These are phyloP conservation scores for Lyophyllum decastes DNA, from an alignment of 768 basidiomycete genomes.

Conservation along the genomic window DNA sequence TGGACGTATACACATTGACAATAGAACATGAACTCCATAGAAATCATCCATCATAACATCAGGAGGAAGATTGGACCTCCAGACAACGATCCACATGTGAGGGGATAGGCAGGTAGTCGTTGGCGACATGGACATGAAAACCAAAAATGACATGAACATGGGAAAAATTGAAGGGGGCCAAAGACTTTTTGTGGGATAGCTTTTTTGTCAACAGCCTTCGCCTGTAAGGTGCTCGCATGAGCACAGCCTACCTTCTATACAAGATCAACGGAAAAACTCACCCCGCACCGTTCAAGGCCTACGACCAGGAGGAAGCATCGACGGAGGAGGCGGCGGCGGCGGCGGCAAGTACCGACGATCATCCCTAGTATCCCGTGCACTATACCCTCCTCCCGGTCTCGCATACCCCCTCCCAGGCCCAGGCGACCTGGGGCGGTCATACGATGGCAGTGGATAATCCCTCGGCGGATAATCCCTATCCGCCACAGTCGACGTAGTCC, in stretches of 20 bases:
- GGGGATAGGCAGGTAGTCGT: not conserved
- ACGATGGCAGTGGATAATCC: conserved; percentile 32
- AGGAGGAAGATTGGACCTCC: not conserved
- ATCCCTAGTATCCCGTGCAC: conserved; percentile 28
- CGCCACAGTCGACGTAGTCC: conserved; percentile 16
- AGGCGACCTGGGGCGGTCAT: conserved; percentile 38
- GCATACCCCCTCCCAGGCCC: conserved; percentile 23
- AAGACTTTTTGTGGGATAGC: not conserved
- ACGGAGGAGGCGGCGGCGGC: conserved; percentile 15
- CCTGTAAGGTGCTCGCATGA: not conserved
- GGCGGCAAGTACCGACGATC: conserved; percentile 38
- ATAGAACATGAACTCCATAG: not conserved
- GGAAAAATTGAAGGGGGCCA: no score
- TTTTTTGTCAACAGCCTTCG: not conserved
- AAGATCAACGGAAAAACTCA: not conserved
- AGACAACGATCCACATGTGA: not conserved
- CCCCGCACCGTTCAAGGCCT: conserved; percentile 11
- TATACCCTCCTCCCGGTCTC: conserved; percentile 23
- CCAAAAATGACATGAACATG: not conserved
- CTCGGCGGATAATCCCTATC: conserved; percentile 36
- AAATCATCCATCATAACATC: not conserved
- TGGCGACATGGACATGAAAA: not conserved
- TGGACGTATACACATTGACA: not conserved
- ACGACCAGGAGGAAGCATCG: conserved; percentile 18
- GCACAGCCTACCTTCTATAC: not conserved